Percentiles rank a stretch among this genome's conserved stretches.
Evolutionary conservation across 352 stramenopile genomes (phyloP).

Genomic region (Pythium coloratum): DNA sequence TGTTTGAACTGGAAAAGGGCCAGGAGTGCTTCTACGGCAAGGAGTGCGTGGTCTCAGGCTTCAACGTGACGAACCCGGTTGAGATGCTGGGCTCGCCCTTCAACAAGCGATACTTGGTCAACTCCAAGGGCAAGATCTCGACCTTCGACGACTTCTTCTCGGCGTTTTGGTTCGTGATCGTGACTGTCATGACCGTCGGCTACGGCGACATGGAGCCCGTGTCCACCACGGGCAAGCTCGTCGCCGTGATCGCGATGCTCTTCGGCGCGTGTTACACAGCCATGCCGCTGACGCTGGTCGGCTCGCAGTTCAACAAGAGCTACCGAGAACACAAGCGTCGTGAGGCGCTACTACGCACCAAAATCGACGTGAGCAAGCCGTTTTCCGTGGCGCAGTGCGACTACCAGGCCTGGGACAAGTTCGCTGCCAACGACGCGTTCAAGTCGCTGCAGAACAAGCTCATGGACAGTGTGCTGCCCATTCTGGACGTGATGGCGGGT

Average conservation of each 20-base stretch:
- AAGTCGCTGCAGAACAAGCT: slow-evolving; percentile 39
- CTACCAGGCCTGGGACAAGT: slow-evolving; percentile 49
- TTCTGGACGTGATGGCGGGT: slow-evolving; percentile 49
- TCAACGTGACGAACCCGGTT: slow-evolving; percentile 58
- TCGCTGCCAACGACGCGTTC: slow-evolving; percentile 55
- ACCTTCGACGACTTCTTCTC: slow-evolving; percentile 83
- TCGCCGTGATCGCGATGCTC: slow-evolving; percentile 77
- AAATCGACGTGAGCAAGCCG: slow-evolving; percentile 70
- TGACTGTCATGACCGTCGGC: slow-evolving; percentile 68
- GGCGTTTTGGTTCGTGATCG: slow-evolving; percentile 85
- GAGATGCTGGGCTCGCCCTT: slow-evolving; percentile 50
- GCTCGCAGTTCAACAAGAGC: slow-evolving; percentile 81
- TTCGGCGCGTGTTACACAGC: slow-evolving; percentile 81
- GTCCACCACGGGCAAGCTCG: slow-evolving; percentile 63
- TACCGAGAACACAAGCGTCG: slow-evolving; percentile 79
- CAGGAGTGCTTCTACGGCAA: slow-evolving; percentile 74
- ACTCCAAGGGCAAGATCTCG: slow-evolving; percentile 64
- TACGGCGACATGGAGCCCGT: slow-evolving; percentile 81
- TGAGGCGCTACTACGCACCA: slow-evolving; percentile 66
- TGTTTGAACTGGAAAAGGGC: slow-evolving; percentile 80
- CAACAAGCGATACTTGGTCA: slow-evolving; percentile 76
- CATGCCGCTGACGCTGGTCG: slow-evolving; percentile 78
- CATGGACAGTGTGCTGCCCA: slow-evolving; percentile 36
- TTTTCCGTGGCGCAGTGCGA: slow-evolving; percentile 46
- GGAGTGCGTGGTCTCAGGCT: slow-evolving; percentile 54